Conservation (phyloP, 371 early-diverging fungal genomes). For the Saksenaea oblongispora region DNA sequence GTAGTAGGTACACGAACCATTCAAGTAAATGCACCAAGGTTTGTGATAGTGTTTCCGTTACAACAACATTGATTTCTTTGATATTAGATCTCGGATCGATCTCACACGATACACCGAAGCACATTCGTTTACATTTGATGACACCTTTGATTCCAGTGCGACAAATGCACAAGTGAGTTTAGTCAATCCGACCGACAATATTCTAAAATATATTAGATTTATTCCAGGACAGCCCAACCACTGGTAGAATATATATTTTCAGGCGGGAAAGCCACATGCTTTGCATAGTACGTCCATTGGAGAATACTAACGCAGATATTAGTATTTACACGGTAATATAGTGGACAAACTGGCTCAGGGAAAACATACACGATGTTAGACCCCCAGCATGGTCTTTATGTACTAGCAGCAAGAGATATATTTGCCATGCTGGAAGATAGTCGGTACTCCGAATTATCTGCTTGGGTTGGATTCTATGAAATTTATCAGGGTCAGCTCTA, state of each 20-base stretch:
- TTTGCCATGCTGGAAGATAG: conserved; percentile 74
- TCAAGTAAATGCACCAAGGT: conserved; percentile 89
- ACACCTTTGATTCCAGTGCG: conserved; percentile 85
- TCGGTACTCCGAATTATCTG: conserved; percentile 72
- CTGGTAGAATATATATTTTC: conserved; percentile 92
- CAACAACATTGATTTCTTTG: not conserved
- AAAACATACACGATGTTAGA: conserved; percentile 99
- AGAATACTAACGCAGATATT: not conserved
- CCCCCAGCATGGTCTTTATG: conserved; percentile 81
- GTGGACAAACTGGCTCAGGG: conserved; percentile 96
- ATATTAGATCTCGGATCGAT: conserved; percentile 83
- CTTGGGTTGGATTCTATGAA: conserved; percentile 93
- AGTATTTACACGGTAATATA: conserved; percentile 13
- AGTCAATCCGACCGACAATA: not conserved
- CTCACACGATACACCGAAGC: conserved; percentile 93
- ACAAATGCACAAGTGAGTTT: conserved; percentile 75
- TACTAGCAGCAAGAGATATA: conserved; percentile 89
- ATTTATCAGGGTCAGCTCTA: conserved; percentile 97
- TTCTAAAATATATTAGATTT: conserved; percentile 54
- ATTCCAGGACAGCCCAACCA: conserved; percentile 87
- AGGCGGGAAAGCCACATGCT: conserved; percentile 98
- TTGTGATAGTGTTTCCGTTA: conserved; percentile 20
- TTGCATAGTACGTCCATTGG: conserved; percentile 84
- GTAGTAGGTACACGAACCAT: conserved; percentile 69
- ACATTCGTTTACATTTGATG: conserved; percentile 96